Base-by-base conservation (phyloP, 1,284 basidiomycete species). In the Cryptococcus neoformans region DNA sequence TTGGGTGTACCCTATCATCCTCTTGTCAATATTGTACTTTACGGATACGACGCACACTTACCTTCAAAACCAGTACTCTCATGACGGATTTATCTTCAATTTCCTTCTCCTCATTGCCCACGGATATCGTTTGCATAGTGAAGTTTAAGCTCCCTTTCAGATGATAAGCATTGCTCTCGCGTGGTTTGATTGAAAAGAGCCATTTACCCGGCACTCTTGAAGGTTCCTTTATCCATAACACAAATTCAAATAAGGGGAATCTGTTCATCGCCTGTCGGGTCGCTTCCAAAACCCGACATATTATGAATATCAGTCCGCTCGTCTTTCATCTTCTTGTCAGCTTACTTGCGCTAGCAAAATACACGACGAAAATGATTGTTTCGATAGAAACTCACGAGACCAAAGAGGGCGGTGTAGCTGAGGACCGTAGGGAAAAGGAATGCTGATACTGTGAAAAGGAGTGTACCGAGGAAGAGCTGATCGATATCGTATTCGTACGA, bases 401-500 rank as follows among this genome's bases (percentile, higher is more conserved):
- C 87, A 63, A 97, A 95, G 0, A 93, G 78, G 0, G 84, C 76
- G 63, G 94, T 92, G 73, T 95, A 99, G 0, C 87, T 88, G 34
- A 89, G 70, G 2, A 95, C 85, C 0, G 96, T 98, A 1, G 96
- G 95, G 56, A 91, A 87, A 4, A 98, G 81, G 73, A 99, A 97
- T 0, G 88, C 85, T 4, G 92, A 82, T 14, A 97, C 82, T 0
- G 93, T 97, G 79, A 99, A 98, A 28, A 99, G 81, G 45, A 99
- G 87, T 0, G 95, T 95, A 12, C 95, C 95, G 36, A 99, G 86
- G 36, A 98, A 81, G 10, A 98, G 83, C 73, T 97, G 93, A 73
- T 99, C 95, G 34, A 95, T 81, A 61, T 95, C 90, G 70, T 97
- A 97, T 62, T 87, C 84, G 82, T 89, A 92, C 8, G 88, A 84